Conservation (phyloP, 495 filamentous ascomycete genomes). For the Baudoinia panamericana region DNA sequence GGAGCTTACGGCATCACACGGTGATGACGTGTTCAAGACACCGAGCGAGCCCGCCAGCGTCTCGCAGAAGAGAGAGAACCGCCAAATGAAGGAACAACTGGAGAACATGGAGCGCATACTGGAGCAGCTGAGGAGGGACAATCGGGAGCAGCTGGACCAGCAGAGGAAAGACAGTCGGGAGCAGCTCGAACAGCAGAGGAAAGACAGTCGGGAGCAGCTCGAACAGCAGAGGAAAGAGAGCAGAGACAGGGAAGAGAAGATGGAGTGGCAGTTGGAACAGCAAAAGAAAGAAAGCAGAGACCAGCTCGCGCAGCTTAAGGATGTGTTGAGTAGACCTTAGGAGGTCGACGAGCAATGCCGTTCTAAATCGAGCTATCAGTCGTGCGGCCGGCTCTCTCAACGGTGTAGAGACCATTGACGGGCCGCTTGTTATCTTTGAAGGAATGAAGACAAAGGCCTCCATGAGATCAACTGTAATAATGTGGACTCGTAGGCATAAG, state of each 20-base stretch:
- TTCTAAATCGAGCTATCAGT: no score
- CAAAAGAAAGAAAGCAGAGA: not conserved
- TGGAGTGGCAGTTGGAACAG: not conserved
- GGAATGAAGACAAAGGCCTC: no score
- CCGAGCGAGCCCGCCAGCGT: slow-evolving; percentile 4
- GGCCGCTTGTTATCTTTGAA: no score
- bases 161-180: not conserved
- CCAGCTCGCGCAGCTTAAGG: not conserved
- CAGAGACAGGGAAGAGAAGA: slow-evolving; percentile 2
- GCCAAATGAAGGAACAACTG: slow-evolving; percentile 2
- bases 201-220: not conserved
- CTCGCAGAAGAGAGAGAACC: not conserved
- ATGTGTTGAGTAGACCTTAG: no score
- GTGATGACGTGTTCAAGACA: not conserved
- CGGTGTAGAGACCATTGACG: no score
- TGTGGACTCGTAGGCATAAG: no score
- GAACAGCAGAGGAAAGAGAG: slow-evolving; percentile 6
- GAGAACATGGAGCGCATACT: not conserved
- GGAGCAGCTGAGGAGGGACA: not conserved
- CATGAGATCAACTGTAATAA: no score
- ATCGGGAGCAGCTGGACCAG: slow-evolving; percentile 2
- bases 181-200: no score
- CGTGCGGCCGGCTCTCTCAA: no score
- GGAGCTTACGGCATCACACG: slow-evolving; percentile 1
- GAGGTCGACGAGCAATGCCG: no score